Conservation (phyloP, 768 basidiomycete genomes). For the Lactarius pseudohatsudake region DNA sequence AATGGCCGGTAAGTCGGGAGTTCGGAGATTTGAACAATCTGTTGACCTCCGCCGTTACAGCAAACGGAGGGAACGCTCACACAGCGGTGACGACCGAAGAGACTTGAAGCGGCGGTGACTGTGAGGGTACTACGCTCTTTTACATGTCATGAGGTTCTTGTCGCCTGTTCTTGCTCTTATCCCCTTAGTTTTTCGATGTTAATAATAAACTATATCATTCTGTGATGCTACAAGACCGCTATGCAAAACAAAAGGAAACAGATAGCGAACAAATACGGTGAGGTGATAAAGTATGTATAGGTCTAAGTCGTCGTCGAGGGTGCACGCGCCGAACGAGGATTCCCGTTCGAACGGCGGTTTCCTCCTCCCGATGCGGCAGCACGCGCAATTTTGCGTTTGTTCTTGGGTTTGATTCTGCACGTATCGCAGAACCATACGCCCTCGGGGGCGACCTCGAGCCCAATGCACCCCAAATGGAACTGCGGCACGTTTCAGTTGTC, state of each 20-base stretch:
- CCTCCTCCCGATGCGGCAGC: constrained; percentile 45
- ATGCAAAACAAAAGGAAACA: background rate
- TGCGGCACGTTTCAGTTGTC: constrained; percentile 33
- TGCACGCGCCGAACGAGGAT: constrained; percentile 26
- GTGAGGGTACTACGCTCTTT: background rate
- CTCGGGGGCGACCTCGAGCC: constrained; percentile 61
- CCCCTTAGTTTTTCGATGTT: background rate
- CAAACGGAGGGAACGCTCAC: constrained; percentile 30
- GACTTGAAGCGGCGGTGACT: constrained; percentile 29
- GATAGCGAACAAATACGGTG: background rate
- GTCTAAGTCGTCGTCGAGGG: constrained; percentile 22
- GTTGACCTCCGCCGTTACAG: constrained; percentile 7
- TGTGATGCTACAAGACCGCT: background rate
- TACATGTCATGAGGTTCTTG: background rate
- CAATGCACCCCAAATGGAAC: constrained; percentile 82
- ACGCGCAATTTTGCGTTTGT: constrained; percentile 48
- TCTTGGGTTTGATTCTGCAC: constrained; percentile 57
- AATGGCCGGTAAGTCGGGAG: constrained; percentile 25
- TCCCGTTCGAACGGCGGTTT: constrained; percentile 32
- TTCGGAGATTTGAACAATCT: background rate
- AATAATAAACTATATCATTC: constrained; percentile 8
- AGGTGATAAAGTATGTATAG: background rate
- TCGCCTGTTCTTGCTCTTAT: constrained; percentile 4
- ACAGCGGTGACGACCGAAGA: constrained; percentile 28
- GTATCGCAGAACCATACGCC: constrained; percentile 76